Conservation (phyloP, 306 rosid species). For the Lathyrus oleraceus region DNA sequence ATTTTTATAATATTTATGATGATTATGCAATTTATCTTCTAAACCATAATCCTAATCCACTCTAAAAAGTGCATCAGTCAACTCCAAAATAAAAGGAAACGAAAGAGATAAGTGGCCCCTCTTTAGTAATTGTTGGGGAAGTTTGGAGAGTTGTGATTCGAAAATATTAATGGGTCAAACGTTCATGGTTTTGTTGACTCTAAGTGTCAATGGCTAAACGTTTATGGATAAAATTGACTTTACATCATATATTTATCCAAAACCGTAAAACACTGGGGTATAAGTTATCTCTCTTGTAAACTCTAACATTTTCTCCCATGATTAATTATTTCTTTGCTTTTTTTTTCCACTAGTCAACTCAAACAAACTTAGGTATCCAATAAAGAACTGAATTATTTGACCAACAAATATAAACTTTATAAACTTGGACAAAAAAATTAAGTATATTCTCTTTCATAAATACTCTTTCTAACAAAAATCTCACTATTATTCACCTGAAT, state of each 20-base stretch:
- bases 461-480: not conserved
- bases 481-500: not conserved
- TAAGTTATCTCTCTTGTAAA: too few relatives aligned
- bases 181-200: too few relatives aligned
- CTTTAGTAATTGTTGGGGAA: too few relatives aligned
- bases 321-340: not conserved
- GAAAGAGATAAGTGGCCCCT: not conserved
- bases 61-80: not conserved
- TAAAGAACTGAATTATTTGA: slow-evolving; percentile 16
- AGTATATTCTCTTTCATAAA: slow-evolving; percentile 8
- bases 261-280: too few relatives aligned
- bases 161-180: too few relatives aligned
- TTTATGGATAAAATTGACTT: too few relatives aligned
- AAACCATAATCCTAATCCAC: not conserved
- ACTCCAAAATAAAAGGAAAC: not conserved
- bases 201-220: too few relatives aligned
- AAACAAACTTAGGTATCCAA: not conserved
- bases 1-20: too few relatives aligned
- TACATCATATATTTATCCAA: too few relatives aligned
- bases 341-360: slow-evolving; percentile 19
- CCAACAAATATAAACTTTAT: not conserved
- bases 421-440: not conserved
- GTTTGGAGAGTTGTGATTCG: too few relatives aligned
- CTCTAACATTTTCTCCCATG: too few relatives aligned
- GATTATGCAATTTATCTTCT: not conserved